Evolutionary conservation across 2,329 filamentous ascomycete species (phyloP).

Genomic region (Aureobasidium sp.): DNA sequence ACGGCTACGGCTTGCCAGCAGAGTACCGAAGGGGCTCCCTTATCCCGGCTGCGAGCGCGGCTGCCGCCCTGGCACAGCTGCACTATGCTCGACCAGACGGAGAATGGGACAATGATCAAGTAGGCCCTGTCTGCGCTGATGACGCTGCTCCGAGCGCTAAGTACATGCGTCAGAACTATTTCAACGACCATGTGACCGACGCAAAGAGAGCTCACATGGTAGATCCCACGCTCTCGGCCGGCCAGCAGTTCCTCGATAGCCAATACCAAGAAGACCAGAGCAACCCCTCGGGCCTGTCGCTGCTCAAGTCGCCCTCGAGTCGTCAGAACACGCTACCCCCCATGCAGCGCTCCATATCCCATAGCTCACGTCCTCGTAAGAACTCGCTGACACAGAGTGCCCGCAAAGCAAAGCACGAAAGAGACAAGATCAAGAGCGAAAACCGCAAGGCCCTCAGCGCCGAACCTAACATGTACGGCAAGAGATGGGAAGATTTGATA

Average conservation of each 20-base stretch:
- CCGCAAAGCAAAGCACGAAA: conserved; percentile 68
- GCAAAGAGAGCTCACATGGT: conserved; percentile 15
- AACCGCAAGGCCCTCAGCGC: conserved; percentile 77
- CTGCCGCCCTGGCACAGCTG: conserved; percentile 78
- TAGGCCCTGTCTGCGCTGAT: conserved; percentile 36
- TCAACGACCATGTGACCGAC: conserved; percentile 31
- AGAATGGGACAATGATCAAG: conserved; percentile 70
- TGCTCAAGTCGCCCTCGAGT: conserved; percentile 72
- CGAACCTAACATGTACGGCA: conserved; percentile 71
- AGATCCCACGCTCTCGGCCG: conserved; percentile 16
- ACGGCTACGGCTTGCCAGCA: conserved; percentile 40
- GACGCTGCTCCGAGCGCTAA: conserved; percentile 12
- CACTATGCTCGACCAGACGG: conserved; percentile 67
- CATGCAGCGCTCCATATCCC: conserved; percentile 61
- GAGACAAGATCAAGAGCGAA: conserved; percentile 66
- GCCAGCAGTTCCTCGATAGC: conserved; percentile 17
- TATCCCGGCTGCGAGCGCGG: conserved; percentile 65
- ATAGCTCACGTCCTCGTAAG: conserved; percentile 67
- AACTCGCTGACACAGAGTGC: conserved; percentile 76
- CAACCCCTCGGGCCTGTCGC: conserved; percentile 44
- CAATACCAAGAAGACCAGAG: conserved; percentile 13
- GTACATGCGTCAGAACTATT: conserved; percentile 25
- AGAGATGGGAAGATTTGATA: conserved; percentile 93
- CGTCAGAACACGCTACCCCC: conserved; percentile 84
- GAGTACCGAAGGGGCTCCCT: conserved; percentile 57